Conservation (phyloP, 371 early-diverging fungal species). For the Rhizopus stolonifer region DNA sequence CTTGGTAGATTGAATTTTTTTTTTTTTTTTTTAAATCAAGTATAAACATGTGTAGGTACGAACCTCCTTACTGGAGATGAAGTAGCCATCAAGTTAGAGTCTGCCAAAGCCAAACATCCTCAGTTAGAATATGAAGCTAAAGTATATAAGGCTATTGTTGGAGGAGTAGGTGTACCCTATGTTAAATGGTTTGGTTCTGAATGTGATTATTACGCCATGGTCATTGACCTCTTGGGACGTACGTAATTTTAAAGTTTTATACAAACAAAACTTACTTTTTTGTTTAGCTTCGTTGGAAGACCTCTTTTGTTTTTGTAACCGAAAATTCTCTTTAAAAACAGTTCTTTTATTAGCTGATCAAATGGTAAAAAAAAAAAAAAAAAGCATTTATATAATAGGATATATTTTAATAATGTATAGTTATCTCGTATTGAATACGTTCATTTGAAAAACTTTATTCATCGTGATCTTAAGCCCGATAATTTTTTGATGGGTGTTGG, state of each 20-base stretch:
- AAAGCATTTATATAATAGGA: no score
- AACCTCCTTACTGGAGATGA: slow-evolving; percentile 93
- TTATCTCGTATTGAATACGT: slow-evolving; percentile 95
- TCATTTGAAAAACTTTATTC: slow-evolving; percentile 84
- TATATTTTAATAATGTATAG: no score
- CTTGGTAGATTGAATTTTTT: background rate
- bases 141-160: slow-evolving; percentile 92
- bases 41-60: no score
- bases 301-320: slow-evolving; percentile 97
- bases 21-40: background rate
- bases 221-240: slow-evolving; percentile 99
- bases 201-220: slow-evolving; percentile 94
- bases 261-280: no score
- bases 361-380: slow-evolving; percentile 65
- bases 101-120: slow-evolving; percentile 90
- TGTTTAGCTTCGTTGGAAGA: slow-evolving; percentile 85
- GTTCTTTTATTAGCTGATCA: slow-evolving; percentile 98
- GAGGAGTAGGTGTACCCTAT: slow-evolving; percentile 96
- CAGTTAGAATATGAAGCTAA: slow-evolving; percentile 97
- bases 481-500: slow-evolving; percentile 99
- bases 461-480: slow-evolving; percentile 94
- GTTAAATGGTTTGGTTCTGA: slow-evolving; percentile 93
- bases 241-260: slow-evolving; percentile 14
- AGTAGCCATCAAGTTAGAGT: slow-evolving; percentile 96
- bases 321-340: slow-evolving; percentile 98